Percentiles rank a stretch among this genome's conserved stretches.
These are phyloP conservation scores for Lactifluus pinguis DNA, from an alignment of 768 basidiomycete species.

Conservation along the genomic window DNA sequence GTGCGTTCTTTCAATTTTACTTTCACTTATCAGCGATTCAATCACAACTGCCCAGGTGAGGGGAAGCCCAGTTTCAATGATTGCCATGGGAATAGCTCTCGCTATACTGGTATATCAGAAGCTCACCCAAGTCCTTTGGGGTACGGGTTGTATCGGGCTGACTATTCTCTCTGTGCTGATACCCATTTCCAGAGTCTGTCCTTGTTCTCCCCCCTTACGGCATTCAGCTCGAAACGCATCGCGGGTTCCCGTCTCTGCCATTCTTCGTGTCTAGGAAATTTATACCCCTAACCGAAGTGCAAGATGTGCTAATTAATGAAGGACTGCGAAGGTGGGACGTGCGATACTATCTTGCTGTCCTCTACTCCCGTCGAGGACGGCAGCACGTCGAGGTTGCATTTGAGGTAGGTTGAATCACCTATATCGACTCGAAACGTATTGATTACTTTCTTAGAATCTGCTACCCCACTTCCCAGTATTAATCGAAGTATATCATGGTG, in stretches of 20 bases:
- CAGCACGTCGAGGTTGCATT: constrained; percentile 46
- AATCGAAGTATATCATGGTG: constrained; percentile 47
- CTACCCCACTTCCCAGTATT: constrained; percentile 57
- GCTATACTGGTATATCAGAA: constrained; percentile 28
- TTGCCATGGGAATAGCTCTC: constrained; percentile 14
- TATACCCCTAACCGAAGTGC: constrained; percentile 44
- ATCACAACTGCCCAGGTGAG: neutral
- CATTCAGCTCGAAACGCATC: constrained; percentile 64
- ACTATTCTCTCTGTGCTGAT: neutral
- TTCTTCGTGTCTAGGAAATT: constrained; percentile 39
- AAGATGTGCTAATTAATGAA: constrained; percentile 67
- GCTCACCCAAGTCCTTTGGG: constrained; percentile 39
- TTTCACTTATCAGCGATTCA: neutral
- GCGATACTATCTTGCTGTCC: constrained; percentile 52
- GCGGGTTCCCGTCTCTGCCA: constrained; percentile 39
- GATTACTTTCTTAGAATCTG: constrained; percentile 39
- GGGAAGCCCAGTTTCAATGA: neutral
- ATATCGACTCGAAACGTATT: neutral
- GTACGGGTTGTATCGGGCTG: constrained; percentile 24
- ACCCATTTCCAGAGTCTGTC: constrained; percentile 49
- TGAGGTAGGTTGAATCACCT: constrained; percentile 36
- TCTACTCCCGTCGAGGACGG: constrained; percentile 27
- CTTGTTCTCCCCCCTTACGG: constrained; percentile 58
- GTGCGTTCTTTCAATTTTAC: constrained; percentile 26
- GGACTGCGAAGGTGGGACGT: constrained; percentile 65